phyloP scores from a whole-genome alignment of 148 eudicot species.

The Bassia scoparia region DNA sequence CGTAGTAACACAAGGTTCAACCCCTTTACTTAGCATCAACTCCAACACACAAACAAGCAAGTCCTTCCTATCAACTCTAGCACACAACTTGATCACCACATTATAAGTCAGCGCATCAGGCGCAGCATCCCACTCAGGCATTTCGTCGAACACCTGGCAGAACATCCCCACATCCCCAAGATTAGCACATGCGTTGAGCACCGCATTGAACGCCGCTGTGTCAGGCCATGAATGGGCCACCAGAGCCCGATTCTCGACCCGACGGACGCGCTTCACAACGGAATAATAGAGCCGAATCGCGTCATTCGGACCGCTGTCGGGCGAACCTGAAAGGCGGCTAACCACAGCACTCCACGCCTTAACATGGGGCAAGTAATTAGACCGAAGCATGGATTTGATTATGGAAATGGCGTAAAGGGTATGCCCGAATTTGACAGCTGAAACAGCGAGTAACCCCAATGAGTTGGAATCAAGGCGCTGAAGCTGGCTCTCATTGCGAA shows the following conservation, averaged over 20 bases:
- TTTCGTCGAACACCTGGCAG: slow-evolving; percentile 64
- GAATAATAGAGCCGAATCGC: slow-evolving; percentile 49
- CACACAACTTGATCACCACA: slow-evolving; percentile 82
- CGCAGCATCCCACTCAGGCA: slow-evolving; percentile 50
- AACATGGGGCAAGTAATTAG: slow-evolving; percentile 83
- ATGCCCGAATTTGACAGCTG: slow-evolving; percentile 72
- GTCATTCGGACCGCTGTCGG: slow-evolving; percentile 69
- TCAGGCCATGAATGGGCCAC: slow-evolving; percentile 58
- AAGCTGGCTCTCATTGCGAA: slow-evolving; percentile 74
- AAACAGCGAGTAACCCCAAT: slow-evolving; percentile 71
- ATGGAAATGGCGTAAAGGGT: slow-evolving; percentile 65
- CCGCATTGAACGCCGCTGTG: slow-evolving; percentile 79
- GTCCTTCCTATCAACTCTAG: slow-evolving; percentile 64
- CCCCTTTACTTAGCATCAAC: slow-evolving; percentile 48
- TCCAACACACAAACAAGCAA: slow-evolving; percentile 75
- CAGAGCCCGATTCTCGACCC: slow-evolving; percentile 32
- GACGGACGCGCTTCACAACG: slow-evolving; percentile 44
- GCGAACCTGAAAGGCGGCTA: slow-evolving; percentile 56
- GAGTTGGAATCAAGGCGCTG: slow-evolving; percentile 91
- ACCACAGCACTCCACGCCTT: slow-evolving; percentile 95
- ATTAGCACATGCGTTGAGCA: slow-evolving; percentile 85
- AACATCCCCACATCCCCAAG: slow-evolving; percentile 55
- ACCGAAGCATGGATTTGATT: slow-evolving; percentile 77
- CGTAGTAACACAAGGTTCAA: slow-evolving; percentile 71
- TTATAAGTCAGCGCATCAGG: slow-evolving; percentile 89